Conservation (phyloP, 345 rosid genomes). For the Boechera stricta region DNA sequence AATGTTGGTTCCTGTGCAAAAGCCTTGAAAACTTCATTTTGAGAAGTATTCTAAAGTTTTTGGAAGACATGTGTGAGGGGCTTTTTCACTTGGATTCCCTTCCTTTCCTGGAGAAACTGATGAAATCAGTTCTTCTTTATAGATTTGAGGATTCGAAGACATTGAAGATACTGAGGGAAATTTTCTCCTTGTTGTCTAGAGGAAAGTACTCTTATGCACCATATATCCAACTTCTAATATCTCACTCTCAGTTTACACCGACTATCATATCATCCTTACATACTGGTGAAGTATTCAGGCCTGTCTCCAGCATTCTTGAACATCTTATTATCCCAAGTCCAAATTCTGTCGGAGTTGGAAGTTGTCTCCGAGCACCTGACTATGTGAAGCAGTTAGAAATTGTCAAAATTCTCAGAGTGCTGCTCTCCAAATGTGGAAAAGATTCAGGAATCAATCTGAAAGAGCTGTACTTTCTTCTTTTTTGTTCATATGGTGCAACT, state of each 20-base stretch:
- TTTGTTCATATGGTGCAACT: constrained; percentile 92
- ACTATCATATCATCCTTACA: constrained; percentile 52
- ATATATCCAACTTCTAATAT: constrained; percentile 72
- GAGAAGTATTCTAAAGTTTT: constrained; percentile 62
- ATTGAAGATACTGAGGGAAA: constrained; percentile 56
- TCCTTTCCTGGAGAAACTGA: constrained; percentile 73
- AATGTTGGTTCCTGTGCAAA: constrained; percentile 56
- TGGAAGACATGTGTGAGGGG: constrained; percentile 53
- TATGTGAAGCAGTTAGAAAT: constrained; percentile 61
- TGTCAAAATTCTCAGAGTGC: constrained; percentile 69
- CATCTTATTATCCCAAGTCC: constrained; percentile 51
- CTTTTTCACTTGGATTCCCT: constrained; percentile 61
- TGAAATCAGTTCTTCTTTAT: constrained; percentile 67
- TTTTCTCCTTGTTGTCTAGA: constrained; percentile 57
- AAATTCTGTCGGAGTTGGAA: constrained; percentile 35
- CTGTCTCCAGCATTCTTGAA: constrained; percentile 78
- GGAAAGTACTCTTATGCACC: constrained; percentile 59
- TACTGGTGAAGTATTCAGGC: constrained; percentile 63
- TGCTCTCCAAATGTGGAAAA: constrained; percentile 57
- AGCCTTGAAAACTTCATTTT: constrained; percentile 72
- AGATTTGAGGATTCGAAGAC: constrained; percentile 80
- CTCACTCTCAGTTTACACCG: constrained; percentile 82
- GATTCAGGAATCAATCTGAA: constrained; percentile 65
- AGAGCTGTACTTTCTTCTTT: constrained; percentile 69
- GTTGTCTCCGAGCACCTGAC: constrained; percentile 45